These are phyloP conservation scores for Paracoccidioides lutzii DNA, from an alignment of 2,329 filamentous ascomycete genomes.

Conservation along the genomic window DNA sequence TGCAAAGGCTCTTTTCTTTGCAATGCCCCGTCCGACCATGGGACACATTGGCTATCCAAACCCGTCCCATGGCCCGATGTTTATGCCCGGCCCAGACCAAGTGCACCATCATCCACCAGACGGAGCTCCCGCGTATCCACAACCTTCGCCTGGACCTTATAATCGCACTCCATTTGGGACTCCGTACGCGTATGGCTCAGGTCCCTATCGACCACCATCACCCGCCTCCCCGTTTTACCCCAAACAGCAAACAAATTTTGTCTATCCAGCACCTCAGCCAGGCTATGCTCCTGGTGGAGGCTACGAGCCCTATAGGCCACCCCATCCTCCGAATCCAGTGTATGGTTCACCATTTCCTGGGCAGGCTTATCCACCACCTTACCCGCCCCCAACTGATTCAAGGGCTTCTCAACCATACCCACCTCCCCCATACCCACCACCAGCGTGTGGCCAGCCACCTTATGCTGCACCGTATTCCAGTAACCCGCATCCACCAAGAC, in stretches of 20 bases:
- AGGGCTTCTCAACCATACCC: slow-evolving; percentile 11
- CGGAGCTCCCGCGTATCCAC: slow-evolving; percentile 8
- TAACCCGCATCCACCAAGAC: slow-evolving; percentile 3
- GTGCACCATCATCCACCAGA: slow-evolving; percentile 8
- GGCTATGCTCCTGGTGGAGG: slow-evolving; percentile 11
- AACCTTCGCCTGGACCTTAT: slow-evolving; percentile 19
- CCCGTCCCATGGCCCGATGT: slow-evolving; percentile 8
- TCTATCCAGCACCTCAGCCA: slow-evolving; percentile 13
- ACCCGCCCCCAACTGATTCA: slow-evolving; percentile 11
- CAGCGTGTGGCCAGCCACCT: slow-evolving; percentile 9
- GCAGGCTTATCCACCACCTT: slow-evolving; percentile 14
- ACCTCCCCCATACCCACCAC: slow-evolving; percentile 10
- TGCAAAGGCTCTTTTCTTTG: slow-evolving; percentile 28
- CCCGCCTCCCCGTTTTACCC: slow-evolving; percentile 16
- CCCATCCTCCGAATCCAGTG: slow-evolving; percentile 11
- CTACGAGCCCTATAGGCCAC: slow-evolving; percentile 12
- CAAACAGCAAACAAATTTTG: slow-evolving; percentile 12
- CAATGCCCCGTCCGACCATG: slow-evolving; percentile 17
- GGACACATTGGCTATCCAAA: slow-evolving; percentile 12
- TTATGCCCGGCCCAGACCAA: slow-evolving; percentile 10
- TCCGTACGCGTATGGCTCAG: slow-evolving; percentile 19
- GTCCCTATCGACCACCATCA: slow-evolving; percentile 22
- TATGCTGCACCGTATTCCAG: slow-evolving; percentile 7
- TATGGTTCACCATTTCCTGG: slow-evolving; percentile 15
- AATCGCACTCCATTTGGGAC: slow-evolving; percentile 20